Conservation (phyloP, 2,329 filamentous ascomycete genomes). For the Sporothrix mexicana region DNA sequence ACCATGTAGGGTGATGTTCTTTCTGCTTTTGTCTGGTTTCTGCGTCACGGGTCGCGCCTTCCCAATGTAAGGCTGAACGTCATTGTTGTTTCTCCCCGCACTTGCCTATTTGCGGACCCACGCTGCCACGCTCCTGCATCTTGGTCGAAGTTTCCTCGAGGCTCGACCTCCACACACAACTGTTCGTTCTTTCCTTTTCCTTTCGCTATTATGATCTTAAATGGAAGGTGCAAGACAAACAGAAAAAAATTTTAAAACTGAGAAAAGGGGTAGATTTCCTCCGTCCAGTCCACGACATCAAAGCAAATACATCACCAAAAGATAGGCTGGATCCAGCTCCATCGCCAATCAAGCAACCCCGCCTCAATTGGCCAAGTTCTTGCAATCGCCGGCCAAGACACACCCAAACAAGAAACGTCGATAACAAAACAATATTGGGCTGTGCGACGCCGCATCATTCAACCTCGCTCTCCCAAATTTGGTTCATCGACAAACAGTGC, state of each 20-base stretch:
- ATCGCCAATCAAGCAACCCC: background rate
- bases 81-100: constrained; percentile 16
- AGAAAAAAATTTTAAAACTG: background rate
- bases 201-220: too few species aligned
- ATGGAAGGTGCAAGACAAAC: background rate
- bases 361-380: background rate
- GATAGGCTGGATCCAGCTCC: background rate
- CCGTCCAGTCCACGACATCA: too few species aligned
- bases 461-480: background rate
- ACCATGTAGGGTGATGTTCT: background rate
- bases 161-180: background rate
- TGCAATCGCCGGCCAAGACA: background rate
- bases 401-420: background rate
- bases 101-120: constrained; percentile 23
- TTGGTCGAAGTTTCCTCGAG: constrained; percentile 10
- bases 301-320: background rate
- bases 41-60: background rate
- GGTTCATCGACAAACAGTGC: background rate
- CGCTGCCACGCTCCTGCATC: background rate
- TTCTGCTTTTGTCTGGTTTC: background rate
- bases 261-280: background rate
- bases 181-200: background rate
- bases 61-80: constrained; percentile 21
- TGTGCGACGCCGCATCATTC: background rate
- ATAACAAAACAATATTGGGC: background rate